Evolutionary conservation across 78 protist species (phyloP).

Genomic region (Parvularia atlantis): DNA sequence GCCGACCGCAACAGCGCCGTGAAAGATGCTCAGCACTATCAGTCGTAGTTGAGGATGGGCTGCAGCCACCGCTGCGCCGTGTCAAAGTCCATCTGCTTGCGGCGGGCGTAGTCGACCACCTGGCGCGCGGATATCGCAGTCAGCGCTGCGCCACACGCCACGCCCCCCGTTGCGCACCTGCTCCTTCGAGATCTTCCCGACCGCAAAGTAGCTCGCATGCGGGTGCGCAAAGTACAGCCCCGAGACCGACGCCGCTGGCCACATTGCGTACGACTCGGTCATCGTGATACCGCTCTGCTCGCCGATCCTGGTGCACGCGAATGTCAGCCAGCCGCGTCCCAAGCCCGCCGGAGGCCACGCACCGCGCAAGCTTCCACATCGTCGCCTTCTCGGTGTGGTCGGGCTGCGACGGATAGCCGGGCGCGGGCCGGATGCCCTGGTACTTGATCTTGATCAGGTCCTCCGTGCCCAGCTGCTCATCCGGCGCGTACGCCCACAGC

Average conservation of each 20-base stretch:
- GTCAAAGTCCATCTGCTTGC: slow-evolving; percentile 59
- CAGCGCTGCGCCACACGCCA: not conserved
- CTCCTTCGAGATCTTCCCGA: slow-evolving; percentile 88
- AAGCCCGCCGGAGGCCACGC: too few species aligned
- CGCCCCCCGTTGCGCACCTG: slow-evolving; percentile 59
- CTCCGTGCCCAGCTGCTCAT: slow-evolving; percentile 51
- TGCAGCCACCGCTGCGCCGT: slow-evolving; percentile 75
- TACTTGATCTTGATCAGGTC: slow-evolving; percentile 72
- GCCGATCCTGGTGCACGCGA: too few species aligned
- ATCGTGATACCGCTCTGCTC: slow-evolving; percentile 40
- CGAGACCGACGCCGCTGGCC: slow-evolving; percentile 92
- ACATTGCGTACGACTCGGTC: slow-evolving; percentile 90
- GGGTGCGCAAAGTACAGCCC: slow-evolving; percentile 81
- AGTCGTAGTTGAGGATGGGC: slow-evolving; percentile 75
- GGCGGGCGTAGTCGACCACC: slow-evolving; percentile 78
- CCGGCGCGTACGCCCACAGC: slow-evolving; percentile 84
- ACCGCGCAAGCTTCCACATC: slow-evolving; percentile 84
- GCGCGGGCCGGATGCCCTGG: slow-evolving; percentile 96
- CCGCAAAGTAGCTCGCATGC: slow-evolving; percentile 86
- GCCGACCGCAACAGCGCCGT: too few species aligned
- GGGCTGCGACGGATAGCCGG: slow-evolving; percentile 97
- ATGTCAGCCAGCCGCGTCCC: too few species aligned
- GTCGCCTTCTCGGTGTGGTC: slow-evolving; percentile 95
- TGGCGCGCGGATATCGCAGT: slow-evolving; percentile 10
- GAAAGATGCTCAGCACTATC: too few species aligned